Percentiles rank a stretch among this genome's conserved stretches.
Conservation (phyloP, 75 land plant species). For the Pseudotsuga menziesii region DNA sequence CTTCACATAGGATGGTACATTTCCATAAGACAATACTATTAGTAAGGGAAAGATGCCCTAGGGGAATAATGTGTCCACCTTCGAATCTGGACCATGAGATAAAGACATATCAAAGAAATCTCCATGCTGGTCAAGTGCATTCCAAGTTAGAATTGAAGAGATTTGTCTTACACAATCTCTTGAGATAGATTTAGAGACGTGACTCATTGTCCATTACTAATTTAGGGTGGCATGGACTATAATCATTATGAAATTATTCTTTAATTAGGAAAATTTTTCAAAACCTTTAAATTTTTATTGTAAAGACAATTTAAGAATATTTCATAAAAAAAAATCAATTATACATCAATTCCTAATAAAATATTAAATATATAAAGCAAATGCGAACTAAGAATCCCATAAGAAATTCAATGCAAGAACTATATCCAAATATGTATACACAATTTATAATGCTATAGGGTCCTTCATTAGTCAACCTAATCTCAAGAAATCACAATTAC, state of each 20-base stretch:
- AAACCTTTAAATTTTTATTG: conserved; percentile 27
- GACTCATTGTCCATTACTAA: conserved; percentile 78
- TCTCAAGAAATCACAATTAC: too few relatives aligned
- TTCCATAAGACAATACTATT: conserved; percentile 52
- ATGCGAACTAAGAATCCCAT: too few relatives aligned
- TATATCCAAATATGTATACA: too few relatives aligned
- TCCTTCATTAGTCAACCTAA: too few relatives aligned
- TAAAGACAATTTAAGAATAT: too few relatives aligned
- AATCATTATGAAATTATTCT: conserved; percentile 69
- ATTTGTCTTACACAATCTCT: conserved; percentile 61
- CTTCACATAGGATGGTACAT: conserved; percentile 57
- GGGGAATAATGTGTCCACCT: conserved; percentile 32
- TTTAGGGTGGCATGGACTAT: conserved; percentile 54
- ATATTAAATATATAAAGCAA: too few relatives aligned
- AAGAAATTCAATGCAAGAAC: too few relatives aligned
- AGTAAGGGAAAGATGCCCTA: conserved; percentile 45
- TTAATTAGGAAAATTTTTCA: conserved; percentile 40
- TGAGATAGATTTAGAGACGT: conserved; percentile 60
- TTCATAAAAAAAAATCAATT: too few relatives aligned
- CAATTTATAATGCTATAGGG: too few relatives aligned
- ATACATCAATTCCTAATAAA: too few relatives aligned
- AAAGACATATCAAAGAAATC: neutral
- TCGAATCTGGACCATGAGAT: conserved; percentile 14
- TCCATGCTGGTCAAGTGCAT: conserved; percentile 3
- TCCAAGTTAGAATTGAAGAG: conserved; percentile 32